Evolutionary conservation across 805 yeast genomes (phyloP), one percentile per base, ranked within the genome.

Genomic region (Myxozyma sirexii): DNA sequence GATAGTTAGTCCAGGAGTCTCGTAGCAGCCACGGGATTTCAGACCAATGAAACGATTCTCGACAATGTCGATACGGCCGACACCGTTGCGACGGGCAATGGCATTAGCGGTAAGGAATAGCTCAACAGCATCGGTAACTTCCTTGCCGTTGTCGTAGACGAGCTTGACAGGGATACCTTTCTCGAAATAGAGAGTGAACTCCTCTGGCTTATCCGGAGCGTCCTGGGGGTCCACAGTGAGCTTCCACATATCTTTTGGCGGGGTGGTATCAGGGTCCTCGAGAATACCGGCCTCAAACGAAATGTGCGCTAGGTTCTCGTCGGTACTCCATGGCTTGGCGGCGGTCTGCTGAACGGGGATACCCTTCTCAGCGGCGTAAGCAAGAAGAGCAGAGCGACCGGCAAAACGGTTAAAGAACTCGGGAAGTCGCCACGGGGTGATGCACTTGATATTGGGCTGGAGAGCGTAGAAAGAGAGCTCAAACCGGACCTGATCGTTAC

Each of bases 181-280:
- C 70, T 83, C 84, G 74, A 91, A 94, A 60, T 81, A 84, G 63
- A 94, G 85, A 23, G 88, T 78, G 76, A 94, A 85, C 74, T 87
- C 87, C 81, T 94, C 97, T 71, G 98, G 98, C 52, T 79, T 79
- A 64, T 89, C 85, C 72, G 99, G 99, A 58, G 99, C 98, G 73
- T 93, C 97, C 42, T 79, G 74, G 71, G 99, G 98, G 77, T 93
- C 99, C 62, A 88, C 90, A 44, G 97, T 94, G 75, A 94, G 84
- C 80, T 94, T 94, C 99, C 99, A 94, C 99, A 94, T 94, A 77
- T 94, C 99, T 81, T 92, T 93, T 79, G 99, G 99, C 67, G 99
- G 99, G 54, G 99, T 94, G 70, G 93, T 86, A 77, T 94, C 89
- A 74, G 99, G 99, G 79, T 94, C 97, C 80, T 94, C 99, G 72